Base-by-base conservation (phyloP, 1,139 yeast genomes). In the Suhomyces bribrorum region DNA sequence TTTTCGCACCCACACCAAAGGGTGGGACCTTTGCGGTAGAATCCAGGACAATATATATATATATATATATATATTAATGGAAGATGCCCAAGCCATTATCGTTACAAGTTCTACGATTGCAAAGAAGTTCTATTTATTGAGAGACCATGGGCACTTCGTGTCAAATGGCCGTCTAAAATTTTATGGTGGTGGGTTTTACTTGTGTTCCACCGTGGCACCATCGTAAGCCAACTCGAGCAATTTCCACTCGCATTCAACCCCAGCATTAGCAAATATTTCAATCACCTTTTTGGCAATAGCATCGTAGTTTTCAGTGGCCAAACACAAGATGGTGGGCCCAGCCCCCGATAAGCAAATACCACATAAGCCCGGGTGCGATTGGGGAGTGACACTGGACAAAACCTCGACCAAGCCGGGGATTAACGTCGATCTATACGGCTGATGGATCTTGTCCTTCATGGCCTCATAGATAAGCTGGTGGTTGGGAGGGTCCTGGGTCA, bases 271-370 rank as follows among this genome's bases (percentile, higher is more conserved):
- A 62, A 92, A 90, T 40, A 88, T 76, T 34, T 67, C 66, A 41
- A 88, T 75, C 48, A 92, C 89, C 39, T 80, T 86, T 4, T 62
- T 57, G 15, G 98, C 96, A 52, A 92, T 89, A n/a, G 67, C 73
- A 8, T 89, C 96, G 55, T 81, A 92, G 56, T 86, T 84, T 13
- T 78, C 84, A 5, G 96, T 89, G 9, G 98, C 98, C 48, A 92
- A 75, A 38, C 96, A 95, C 52, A 92, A 71, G 41, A 92, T 90
- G 14, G 98, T 92, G 38, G 98, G 98, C 1, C 98, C 98, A 5
- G 98, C 98, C 37, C 98, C 98, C 14, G 96, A 86, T 40, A 92
- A 74, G 62, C 98, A 92, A 52, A 92, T 88, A 36, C 98, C 98
- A 48, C 94, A 74, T 32, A 90, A 74, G 2, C 97, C 97, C 1